These are phyloP conservation scores for Penicillium cinerascens DNA, from an alignment of 495 filamentous ascomycete species.

Conservation along the genomic window DNA sequence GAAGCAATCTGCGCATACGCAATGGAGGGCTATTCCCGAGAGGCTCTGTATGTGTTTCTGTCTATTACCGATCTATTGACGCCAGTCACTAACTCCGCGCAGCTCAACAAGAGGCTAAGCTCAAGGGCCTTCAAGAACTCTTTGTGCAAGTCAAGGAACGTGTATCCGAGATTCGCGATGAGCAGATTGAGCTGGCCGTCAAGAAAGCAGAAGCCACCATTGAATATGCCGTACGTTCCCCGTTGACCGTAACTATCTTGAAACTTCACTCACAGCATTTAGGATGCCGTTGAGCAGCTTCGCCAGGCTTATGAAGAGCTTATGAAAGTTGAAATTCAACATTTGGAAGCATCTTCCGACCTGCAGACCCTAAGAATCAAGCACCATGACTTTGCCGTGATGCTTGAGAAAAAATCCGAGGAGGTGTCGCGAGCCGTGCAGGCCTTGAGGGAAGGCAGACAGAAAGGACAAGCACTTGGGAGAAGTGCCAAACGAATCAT, in stretches of 20 bases:
- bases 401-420: constrained; percentile 44
- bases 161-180: constrained; percentile 39
- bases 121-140: constrained; percentile 38
- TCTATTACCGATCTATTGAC: background rate
- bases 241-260: background rate
- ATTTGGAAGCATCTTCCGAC: constrained; percentile 80
- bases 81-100: constrained; percentile 13
- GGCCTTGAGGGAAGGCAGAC: constrained; percentile 27
- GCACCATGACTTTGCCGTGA: constrained; percentile 54
- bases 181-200: constrained; percentile 56
- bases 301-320: constrained; percentile 58
- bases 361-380: constrained; percentile 58
- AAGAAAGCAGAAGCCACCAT: constrained; percentile 62
- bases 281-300: constrained; percentile 58
- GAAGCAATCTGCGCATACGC: constrained; percentile 57
- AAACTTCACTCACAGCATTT: constrained; percentile 20
- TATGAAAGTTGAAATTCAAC: constrained; percentile 61
- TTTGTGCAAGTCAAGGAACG: constrained; percentile 41
- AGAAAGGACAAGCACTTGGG: constrained; percentile 31
- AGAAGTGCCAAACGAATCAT: constrained; percentile 33
- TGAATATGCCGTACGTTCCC: constrained; percentile 56
- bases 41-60: constrained; percentile 55
- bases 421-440: constrained; percentile 37
- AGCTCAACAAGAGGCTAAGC: constrained; percentile 54
- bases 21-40: constrained; percentile 64